These are phyloP conservation scores for Oidiodendron maius DNA, from an alignment of 495 filamentous ascomycete genomes.

Conservation along the genomic window DNA sequence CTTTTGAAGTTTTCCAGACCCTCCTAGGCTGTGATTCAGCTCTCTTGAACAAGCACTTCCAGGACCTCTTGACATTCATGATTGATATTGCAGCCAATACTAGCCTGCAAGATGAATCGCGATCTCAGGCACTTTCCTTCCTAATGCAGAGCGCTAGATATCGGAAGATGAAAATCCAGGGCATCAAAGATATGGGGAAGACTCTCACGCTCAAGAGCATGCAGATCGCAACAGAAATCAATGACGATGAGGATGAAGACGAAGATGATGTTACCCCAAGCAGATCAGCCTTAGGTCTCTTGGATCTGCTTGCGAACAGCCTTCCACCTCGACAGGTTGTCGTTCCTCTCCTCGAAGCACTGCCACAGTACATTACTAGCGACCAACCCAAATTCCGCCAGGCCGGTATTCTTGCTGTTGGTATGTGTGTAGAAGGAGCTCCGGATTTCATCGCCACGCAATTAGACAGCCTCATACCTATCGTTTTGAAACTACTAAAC, in stretches of 20 bases:
- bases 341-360: constrained; percentile 79
- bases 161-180: constrained; percentile 92
- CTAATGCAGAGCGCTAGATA: constrained; percentile 87
- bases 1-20: constrained; percentile 97
- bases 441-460: constrained; percentile 94
- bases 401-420: constrained; percentile 85
- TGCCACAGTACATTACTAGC: constrained; percentile 72
- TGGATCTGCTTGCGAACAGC: constrained; percentile 82
- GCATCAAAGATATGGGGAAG: constrained; percentile 68
- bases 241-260: constrained; percentile 71
- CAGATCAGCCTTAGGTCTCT: constrained; percentile 75
- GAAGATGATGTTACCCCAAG: constrained; percentile 90
- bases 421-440: constrained; percentile 92
- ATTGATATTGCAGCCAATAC: constrained; percentile 75
- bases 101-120: constrained; percentile 71
- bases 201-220: constrained; percentile 80
- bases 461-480: constrained; percentile 77
- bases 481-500: constrained; percentile 76
- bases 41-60: constrained; percentile 80
- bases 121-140: constrained; percentile 87
- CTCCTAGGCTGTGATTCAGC: constrained; percentile 83
- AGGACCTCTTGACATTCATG: constrained; percentile 90
- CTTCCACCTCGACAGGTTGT: constrained; percentile 92
- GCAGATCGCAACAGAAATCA: constrained; percentile 82
- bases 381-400: constrained; percentile 71